Percentiles rank a stretch among this genome's conserved stretches.
Conservation (phyloP, 2,329 filamentous ascomycete species). For the Tolypocladium tundrense region DNA sequence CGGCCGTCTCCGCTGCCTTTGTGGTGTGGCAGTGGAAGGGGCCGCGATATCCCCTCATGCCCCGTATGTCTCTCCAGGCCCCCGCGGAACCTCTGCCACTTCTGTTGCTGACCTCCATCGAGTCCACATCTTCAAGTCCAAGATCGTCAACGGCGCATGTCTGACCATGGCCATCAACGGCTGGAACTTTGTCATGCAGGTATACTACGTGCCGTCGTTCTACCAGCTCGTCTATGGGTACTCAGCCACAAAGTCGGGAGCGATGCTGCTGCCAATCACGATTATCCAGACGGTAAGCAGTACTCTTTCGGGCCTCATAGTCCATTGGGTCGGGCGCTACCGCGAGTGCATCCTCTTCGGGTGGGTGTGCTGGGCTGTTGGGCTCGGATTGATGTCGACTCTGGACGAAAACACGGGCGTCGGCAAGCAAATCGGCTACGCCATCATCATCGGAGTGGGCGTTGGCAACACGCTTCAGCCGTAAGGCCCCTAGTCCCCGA, state of each 20-base stretch:
- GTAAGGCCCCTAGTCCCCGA: slow-evolving; percentile 13
- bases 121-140: slow-evolving; percentile 43
- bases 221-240: slow-evolving; percentile 36
- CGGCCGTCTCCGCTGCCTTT: slow-evolving; percentile 34
- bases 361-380: slow-evolving; percentile 40
- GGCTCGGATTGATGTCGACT: slow-evolving; percentile 42
- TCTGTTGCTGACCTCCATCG: background rate
- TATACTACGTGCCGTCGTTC: slow-evolving; percentile 37
- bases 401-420: slow-evolving; percentile 35
- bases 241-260: slow-evolving; percentile 28
- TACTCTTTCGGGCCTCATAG: slow-evolving; percentile 39
- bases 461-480: slow-evolving; percentile 43
- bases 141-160: slow-evolving; percentile 43
- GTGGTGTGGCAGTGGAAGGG: slow-evolving; percentile 42
- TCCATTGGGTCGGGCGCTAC: slow-evolving; percentile 42
- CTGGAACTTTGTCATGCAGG: slow-evolving; percentile 48
- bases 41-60: slow-evolving; percentile 35
- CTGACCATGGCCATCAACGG: slow-evolving; percentile 48
- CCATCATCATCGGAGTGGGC: slow-evolving; percentile 38
- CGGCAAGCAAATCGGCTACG: slow-evolving; percentile 44
- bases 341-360: slow-evolving; percentile 43
- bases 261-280: slow-evolving; percentile 30
- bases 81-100: background rate
- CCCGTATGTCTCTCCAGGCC: slow-evolving; percentile 19
- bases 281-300: slow-evolving; percentile 35